phyloP scores from a whole-genome alignment of 352 stramenopile species.

The Phytophthora litchii region DNA sequence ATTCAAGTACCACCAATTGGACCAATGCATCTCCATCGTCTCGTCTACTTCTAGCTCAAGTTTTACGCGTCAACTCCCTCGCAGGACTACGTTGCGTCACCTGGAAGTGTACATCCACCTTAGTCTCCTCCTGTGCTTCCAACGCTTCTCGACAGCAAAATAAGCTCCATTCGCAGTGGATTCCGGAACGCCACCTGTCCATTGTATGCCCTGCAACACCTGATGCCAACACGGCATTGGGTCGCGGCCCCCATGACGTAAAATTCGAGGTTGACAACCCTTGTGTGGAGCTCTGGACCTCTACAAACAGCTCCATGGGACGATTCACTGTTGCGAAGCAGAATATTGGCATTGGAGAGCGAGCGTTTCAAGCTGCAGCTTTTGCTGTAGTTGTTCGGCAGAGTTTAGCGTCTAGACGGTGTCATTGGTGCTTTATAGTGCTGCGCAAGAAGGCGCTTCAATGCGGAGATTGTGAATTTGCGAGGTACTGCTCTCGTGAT shows the following conservation, averaged over 20 bases:
- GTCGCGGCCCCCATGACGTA: slow-evolving; percentile 9
- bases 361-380: slow-evolving; percentile 44
- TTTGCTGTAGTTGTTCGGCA: slow-evolving; percentile 63
- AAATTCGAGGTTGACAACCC: slow-evolving; percentile 31
- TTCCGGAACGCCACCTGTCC: slow-evolving; percentile 19
- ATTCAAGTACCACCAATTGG: slow-evolving; percentile 1
- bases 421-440: slow-evolving; percentile 66
- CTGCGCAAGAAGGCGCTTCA: slow-evolving; percentile 55
- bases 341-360: slow-evolving; percentile 33
- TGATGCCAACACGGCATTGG: slow-evolving; percentile 20
- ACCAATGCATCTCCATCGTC: slow-evolving; percentile 1
- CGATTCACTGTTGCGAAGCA: slow-evolving; percentile 44
- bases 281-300: slow-evolving; percentile 31
- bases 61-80: slow-evolving; percentile 23
- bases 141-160: background rate
- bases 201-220: slow-evolving; percentile 10
- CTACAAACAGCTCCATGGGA: slow-evolving; percentile 19
- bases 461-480: slow-evolving; percentile 56
- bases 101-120: slow-evolving; percentile 31
- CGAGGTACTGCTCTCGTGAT: slow-evolving; percentile 56
- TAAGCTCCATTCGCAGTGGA: slow-evolving; percentile 32
- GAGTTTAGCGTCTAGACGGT: slow-evolving; percentile 30
- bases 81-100: slow-evolving; percentile 25
- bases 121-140: background rate
- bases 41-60: slow-evolving; percentile 16